A percentile compares a stretch with the other conserved stretches of the same genome.
phyloP scores from a whole-genome alignment of 2,329 filamentous ascomycete species.

The Calonectria honghensis region DNA sequence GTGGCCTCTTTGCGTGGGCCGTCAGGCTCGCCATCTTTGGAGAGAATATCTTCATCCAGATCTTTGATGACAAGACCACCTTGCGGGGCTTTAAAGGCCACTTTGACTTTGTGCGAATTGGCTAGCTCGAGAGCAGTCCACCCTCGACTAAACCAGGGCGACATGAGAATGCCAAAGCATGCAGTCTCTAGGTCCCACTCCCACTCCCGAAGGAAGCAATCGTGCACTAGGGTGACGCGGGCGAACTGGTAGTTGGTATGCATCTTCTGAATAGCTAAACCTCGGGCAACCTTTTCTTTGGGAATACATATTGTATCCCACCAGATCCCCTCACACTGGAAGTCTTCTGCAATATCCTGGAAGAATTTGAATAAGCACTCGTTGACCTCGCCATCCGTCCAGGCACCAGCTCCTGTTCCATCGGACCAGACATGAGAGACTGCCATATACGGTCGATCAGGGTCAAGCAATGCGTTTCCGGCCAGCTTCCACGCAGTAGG shows the following conservation, averaged over 20 bases:
- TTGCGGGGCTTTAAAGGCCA: not conserved
- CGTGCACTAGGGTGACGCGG: not conserved
- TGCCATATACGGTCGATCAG: not conserved
- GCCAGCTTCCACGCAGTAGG: not conserved
- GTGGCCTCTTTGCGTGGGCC: not conserved
- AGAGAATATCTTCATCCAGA: not conserved
- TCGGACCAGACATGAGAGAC: not conserved
- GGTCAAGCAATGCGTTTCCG: not conserved
- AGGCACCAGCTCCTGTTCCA: not conserved
- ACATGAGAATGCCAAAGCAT: not conserved
- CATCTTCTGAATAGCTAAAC: not conserved
- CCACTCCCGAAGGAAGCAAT: not conserved
- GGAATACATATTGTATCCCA: not conserved
- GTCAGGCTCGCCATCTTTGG: not conserved
- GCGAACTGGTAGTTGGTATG: not conserved
- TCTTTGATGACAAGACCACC: not conserved
- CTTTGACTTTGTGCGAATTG: not conserved
- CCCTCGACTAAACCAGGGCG: not conserved
- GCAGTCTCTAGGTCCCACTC: not conserved
- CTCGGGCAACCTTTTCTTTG: not conserved
- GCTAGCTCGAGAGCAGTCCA: not conserved
- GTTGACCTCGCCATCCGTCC: not conserved
- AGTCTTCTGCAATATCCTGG: not conserved
- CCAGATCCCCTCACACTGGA: not conserved
- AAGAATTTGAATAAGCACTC: not conserved